These are phyloP conservation scores for Aspergillus arachidicola DNA, from an alignment of 2,329 filamentous ascomycete genomes.

Conservation along the genomic window DNA sequence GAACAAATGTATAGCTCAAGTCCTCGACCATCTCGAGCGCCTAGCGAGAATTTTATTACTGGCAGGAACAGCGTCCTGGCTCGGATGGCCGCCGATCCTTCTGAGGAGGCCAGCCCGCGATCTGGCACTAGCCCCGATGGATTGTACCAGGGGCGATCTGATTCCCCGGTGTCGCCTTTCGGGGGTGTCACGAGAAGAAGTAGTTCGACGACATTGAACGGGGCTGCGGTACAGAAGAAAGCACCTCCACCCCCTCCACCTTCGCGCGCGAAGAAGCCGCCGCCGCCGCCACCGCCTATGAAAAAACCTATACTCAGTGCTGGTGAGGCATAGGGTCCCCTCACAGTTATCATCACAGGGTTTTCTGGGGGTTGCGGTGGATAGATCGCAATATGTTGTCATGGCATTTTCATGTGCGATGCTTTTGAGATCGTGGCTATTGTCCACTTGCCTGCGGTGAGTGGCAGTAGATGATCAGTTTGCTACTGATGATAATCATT, in stretches of 20 bases:
- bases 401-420: background rate
- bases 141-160: constrained; percentile 52
- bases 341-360: background rate
- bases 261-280: constrained; percentile 65
- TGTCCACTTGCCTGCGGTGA: background rate
- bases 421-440: background rate
- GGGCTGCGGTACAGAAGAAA: constrained; percentile 48
- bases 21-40: constrained; percentile 53
- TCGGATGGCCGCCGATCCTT: constrained; percentile 50
- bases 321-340: constrained; percentile 23
- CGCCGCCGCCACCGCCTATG: constrained; percentile 65
- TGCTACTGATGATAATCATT: background rate
- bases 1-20: constrained; percentile 53
- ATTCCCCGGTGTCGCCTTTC: constrained; percentile 57
- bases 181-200: constrained; percentile 55
- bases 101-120: constrained; percentile 55
- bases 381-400: background rate
- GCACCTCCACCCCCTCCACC: constrained; percentile 65
- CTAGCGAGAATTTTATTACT: constrained; percentile 58
- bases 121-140: constrained; percentile 53
- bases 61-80: constrained; percentile 52
- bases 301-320: constrained; percentile 53
- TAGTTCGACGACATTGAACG: constrained; percentile 51
- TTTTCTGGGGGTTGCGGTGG: background rate
- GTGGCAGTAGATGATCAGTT: background rate